phyloP scores from a whole-genome alignment of 2,329 filamentous ascomycete species.

The Calcarisporium arbuscula region DNA sequence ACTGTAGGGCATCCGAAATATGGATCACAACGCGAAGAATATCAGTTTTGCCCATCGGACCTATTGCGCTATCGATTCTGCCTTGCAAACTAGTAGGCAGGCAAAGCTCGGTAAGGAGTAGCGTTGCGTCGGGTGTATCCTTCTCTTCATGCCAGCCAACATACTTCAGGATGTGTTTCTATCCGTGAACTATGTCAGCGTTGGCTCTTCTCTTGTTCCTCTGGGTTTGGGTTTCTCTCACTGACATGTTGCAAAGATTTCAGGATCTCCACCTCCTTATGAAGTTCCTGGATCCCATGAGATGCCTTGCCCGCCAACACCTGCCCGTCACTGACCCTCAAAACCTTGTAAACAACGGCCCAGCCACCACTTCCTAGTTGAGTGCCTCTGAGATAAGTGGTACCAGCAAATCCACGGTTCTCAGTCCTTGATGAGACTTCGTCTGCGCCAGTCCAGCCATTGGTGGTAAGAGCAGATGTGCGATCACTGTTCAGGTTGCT shows the following conservation, averaged over 20 bases:
- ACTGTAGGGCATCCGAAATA: slow-evolving; percentile 17
- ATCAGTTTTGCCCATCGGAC: slow-evolving; percentile 10
- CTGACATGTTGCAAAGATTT: slow-evolving; percentile 19
- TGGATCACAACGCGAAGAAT: slow-evolving; percentile 17
- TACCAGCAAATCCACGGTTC: slow-evolving; percentile 9
- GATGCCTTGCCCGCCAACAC: slow-evolving; percentile 24
- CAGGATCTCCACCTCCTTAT: slow-evolving; percentile 17
- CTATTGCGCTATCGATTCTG: slow-evolving; percentile 15
- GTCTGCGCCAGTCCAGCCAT: slow-evolving; percentile 16
- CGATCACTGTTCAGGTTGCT: no score
- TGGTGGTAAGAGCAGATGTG: no score
- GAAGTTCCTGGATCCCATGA: slow-evolving; percentile 13
- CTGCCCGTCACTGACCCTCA: slow-evolving; percentile 14
- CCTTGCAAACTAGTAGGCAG: slow-evolving; percentile 19
- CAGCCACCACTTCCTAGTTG: slow-evolving; percentile 21
- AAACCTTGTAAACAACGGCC: slow-evolving; percentile 22
- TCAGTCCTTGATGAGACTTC: slow-evolving; percentile 7
- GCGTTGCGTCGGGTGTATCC: slow-evolving; percentile 8
- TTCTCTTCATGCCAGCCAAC: slow-evolving; percentile 19
- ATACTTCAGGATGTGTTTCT: slow-evolving; percentile 23
- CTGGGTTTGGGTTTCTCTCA: no score
- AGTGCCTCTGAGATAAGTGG: slow-evolving; percentile 18
- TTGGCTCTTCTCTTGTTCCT: not conserved
- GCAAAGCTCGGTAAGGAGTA: slow-evolving; percentile 26
- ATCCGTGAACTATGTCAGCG: not conserved